A percentile compares a stretch with the other conserved stretches of the same genome.
These are phyloP conservation scores for Pichia gijzeniarum DNA, from an alignment of 805 yeast genomes.

Conservation along the genomic window DNA sequence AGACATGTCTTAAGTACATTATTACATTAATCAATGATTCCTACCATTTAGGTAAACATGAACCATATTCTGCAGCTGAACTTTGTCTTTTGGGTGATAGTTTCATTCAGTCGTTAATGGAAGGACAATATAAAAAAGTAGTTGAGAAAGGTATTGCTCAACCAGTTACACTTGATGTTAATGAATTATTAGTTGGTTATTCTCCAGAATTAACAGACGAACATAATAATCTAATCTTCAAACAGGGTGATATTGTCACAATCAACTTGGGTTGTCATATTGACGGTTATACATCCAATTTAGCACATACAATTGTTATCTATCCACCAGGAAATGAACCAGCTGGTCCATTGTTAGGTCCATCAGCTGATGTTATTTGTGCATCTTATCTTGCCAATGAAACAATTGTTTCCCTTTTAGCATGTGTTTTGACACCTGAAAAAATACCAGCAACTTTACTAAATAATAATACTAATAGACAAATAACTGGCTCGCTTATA, in stretches of 20 bases:
- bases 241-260: conserved; percentile 80
- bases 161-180: conserved; percentile 86
- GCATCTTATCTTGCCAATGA: conserved; percentile 89
- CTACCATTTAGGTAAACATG: conserved; percentile 53
- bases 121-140: conserved; percentile 54
- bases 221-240: conserved; percentile 38
- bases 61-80: conserved; percentile 52
- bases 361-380: conserved; percentile 81
- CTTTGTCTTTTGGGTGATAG: conserved; percentile 80
- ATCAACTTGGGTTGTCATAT: conserved; percentile 84
- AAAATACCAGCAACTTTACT: conserved; percentile 52
- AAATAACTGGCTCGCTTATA: conserved; percentile 62
- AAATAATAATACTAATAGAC: conserved; percentile 30
- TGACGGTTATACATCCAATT: conserved; percentile 89
- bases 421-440: conserved; percentile 68
- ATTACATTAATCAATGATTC: conserved; percentile 62
- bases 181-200: conserved; percentile 70
- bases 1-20: conserved; percentile 68
- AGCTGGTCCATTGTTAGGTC: conserved; percentile 74
- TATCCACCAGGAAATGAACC: conserved; percentile 61
- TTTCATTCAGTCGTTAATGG: conserved; percentile 54
- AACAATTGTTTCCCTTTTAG: conserved; percentile 71
- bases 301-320: conserved; percentile 81
- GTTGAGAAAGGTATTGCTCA: conserved; percentile 88
- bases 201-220: conserved; percentile 84